These are phyloP conservation scores for Myxozyma melibiosi DNA, from an alignment of 805 yeast species.

Conservation along the genomic window DNA sequence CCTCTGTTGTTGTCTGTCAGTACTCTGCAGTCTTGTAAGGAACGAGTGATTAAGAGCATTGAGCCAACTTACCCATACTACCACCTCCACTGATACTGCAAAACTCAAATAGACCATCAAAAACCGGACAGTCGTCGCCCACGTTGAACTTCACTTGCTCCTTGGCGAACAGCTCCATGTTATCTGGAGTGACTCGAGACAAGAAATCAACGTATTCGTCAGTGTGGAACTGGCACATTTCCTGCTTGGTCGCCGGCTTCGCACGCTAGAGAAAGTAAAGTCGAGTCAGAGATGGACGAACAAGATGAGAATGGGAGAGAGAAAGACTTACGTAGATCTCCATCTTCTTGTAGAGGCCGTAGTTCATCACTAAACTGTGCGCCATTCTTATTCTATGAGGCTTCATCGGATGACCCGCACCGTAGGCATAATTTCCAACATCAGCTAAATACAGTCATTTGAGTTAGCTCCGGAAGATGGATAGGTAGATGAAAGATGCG, in stretches of 20 bases:
- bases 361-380: slow-evolving; percentile 93
- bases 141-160: slow-evolving; percentile 90
- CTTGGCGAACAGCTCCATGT: slow-evolving; percentile 55
- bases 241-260: slow-evolving; percentile 96
- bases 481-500: background rate
- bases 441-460: slow-evolving; percentile 54
- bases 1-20: slow-evolving; percentile 43
- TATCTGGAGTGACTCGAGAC: slow-evolving; percentile 28
- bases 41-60: background rate
- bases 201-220: slow-evolving; percentile 92
- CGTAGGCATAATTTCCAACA: slow-evolving; percentile 97
- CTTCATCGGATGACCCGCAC: slow-evolving; percentile 99
- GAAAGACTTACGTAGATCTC: slow-evolving; percentile 64
- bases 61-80: slow-evolving; percentile 60
- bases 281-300: background rate
- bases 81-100: slow-evolving; percentile 91
- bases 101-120: slow-evolving; percentile 92
- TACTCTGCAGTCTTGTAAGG: too few species aligned
- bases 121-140: slow-evolving; percentile 95
- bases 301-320: background rate
- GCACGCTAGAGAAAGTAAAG: slow-evolving; percentile 56
- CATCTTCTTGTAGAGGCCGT: slow-evolving; percentile 95
- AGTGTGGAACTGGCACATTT: slow-evolving; percentile 97
- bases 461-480: background rate
- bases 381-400: slow-evolving; percentile 99